Base-by-base conservation (phyloP, 2,329 filamentous ascomycete genomes). In the Colletotrichum echinochloae region DNA sequence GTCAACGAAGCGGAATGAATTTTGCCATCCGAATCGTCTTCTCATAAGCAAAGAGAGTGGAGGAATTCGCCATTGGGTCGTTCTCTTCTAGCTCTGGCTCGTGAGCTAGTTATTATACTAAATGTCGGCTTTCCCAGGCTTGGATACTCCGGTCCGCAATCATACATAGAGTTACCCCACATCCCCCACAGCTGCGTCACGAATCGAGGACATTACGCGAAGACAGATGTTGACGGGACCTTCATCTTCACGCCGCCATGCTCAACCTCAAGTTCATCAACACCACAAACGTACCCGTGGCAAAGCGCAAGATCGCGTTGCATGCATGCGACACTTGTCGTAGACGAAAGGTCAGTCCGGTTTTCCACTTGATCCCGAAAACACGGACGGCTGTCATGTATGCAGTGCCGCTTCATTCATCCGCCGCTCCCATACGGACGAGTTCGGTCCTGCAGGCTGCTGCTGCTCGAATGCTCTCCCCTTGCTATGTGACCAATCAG, bases 261-360 rank as follows among this genome's bases (percentile, higher is more conserved):
- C 57, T 73, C 30, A 73, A 67, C 56, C 60, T 73, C 26, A 73
- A 67, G 54, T 73, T 73, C 60, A 68, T 73, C 54, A 73, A 73
- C 54, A 72, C 66, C 0, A 73, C 72, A 11, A 69, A 68, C 16
- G 51, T 54, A 7, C 71, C 55, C 20, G 51, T 55, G 6, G 48
- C 49, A 4, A 67, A 68, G 52, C 67, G 72, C 30, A 73, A 73
- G 49, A 68, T 71, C 20, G 72, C 71, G 4, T 49, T 63, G 9
- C 64, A 73, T 7, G 72, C 72, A 7, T 73, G 72, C 35, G 68
- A 65, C 12, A 65, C 57, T 26, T 73, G 72, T 46, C 71, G 72
- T 16, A 71, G 64, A 39, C 63, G 72, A 9, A 73, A 73, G 61
- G 72, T 73, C 11, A 61, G 67, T 56, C 5, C 46, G 16, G 5